These are phyloP conservation scores for Ceratobasidium sp. DNA, from an alignment of 1,284 basidiomycete species.

Conservation along the genomic window DNA sequence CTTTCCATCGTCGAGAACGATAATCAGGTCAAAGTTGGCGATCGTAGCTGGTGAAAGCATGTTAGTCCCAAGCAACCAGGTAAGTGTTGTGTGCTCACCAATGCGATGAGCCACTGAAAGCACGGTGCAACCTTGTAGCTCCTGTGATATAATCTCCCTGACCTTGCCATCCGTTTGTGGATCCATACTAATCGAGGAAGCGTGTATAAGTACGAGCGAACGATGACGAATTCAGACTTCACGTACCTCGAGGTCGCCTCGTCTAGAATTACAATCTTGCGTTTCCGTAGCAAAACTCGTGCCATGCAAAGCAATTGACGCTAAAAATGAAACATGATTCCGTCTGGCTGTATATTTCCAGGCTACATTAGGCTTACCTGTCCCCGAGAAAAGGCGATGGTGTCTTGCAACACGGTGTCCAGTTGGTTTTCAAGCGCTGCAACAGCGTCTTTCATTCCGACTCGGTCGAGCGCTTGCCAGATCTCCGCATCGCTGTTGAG, in stretches of 20 bases:
- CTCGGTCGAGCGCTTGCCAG: constrained; percentile 32
- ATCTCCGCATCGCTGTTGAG: constrained; percentile 1
- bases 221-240: not conserved
- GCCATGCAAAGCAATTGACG: constrained; percentile 25
- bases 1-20: constrained; percentile 27
- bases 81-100: not conserved
- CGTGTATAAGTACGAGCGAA: not conserved
- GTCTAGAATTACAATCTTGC: constrained; percentile 21
- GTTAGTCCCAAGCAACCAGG: too few relatives aligned
- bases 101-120: constrained; percentile 24
- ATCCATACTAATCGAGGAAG: constrained; percentile 12
- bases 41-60: constrained; percentile 15
- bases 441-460: constrained; percentile 12
- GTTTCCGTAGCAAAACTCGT: constrained; percentile 17
- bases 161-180: constrained; percentile 16
- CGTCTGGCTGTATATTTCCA: not conserved
- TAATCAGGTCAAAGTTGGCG: constrained; percentile 20
- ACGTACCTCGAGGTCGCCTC: constrained; percentile 19
- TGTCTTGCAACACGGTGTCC: constrained; percentile 13
- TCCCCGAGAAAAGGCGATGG: constrained; percentile 9
- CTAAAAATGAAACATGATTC: not conserved
- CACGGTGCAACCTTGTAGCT: constrained; percentile 14
- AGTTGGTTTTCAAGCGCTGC: constrained; percentile 11
- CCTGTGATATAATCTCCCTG: not conserved
- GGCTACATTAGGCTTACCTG: not conserved